Base-by-base conservation (phyloP, 2,329 filamentous ascomycete species). In the Xylaria sp. region DNA sequence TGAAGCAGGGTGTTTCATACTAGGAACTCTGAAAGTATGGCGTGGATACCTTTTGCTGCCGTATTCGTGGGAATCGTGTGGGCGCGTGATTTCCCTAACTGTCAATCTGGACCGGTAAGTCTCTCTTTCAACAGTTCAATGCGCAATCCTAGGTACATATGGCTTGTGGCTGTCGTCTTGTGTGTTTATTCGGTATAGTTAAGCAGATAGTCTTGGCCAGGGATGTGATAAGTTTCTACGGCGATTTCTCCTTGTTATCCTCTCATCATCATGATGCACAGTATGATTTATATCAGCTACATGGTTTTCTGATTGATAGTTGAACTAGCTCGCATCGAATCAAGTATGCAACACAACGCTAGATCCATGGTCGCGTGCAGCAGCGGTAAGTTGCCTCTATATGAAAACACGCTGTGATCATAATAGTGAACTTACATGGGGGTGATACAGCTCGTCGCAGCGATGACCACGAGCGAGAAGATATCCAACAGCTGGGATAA, bases 391-490 rank as follows among this genome's bases (percentile, higher is more conserved):
- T 59, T 25, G 48, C 28, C 28, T 52, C 23, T 12, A 15, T 28
- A 3, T 20, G 12, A n/a, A 23, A 23, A 44, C 9, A 5, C 2
- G 20, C 32, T 1, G 41, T 18, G 2, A 18, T 5, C 5, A 20
- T 25, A 15, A 20, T 25, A 13, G 32, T 50, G 57, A 23, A 20
- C 64, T 64, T 60, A 66, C 37, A 66, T 18, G 9, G 23, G 1
- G 84, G 84, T 1, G 79, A 6, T 78, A 15, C 84, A 85, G 48
- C 80, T 89, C 1, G 82, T 89, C 41, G 81, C 82, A 1, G 80
- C 83, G 25, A 84, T 89, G 73, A 86, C 81, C 3, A 78, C 85
- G 12, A 82, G 82, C 50, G 87, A 89, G 75, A 87, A 89, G 71
- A 83, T 89, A 25, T 87, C 87, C 66, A 81, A 81, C 54, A 76